Conservation (phyloP, 768 basidiomycete species). For the Naganishia onofrii region DNA sequence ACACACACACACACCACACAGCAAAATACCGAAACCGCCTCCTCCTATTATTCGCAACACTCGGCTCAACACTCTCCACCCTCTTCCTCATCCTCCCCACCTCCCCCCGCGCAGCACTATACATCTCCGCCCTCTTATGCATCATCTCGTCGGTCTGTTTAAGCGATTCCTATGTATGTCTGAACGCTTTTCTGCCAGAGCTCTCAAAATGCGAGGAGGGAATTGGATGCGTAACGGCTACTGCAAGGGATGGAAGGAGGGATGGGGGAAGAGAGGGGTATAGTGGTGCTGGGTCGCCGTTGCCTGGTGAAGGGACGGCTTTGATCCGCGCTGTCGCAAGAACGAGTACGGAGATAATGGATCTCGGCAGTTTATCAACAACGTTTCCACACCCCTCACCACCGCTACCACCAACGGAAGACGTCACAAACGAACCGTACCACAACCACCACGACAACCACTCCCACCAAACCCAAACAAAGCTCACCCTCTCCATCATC, state of each 20-base stretch:
- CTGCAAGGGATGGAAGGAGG: too few species aligned
- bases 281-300: neutral
- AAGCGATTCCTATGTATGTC: constrained; percentile 78
- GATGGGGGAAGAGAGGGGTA: neutral
- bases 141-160: constrained; percentile 80
- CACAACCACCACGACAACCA: constrained; percentile 30
- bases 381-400: neutral
- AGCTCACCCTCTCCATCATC: constrained; percentile 73
- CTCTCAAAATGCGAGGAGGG: constrained; percentile 26
- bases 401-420: neutral
- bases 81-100: constrained; percentile 73
- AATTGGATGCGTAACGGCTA: neutral
- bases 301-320: neutral
- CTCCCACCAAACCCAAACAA: constrained; percentile 61
- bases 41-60: constrained; percentile 68
- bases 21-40: constrained; percentile 72
- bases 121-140: constrained; percentile 74
- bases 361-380: neutral
- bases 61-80: constrained; percentile 68
- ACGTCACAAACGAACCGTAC: neutral
- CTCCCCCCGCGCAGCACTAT: constrained; percentile 55
- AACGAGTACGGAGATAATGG: constrained; percentile 1
- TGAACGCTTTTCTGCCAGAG: constrained; percentile 80
- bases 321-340: neutral
- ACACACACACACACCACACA: constrained; percentile 32